These are phyloP conservation scores for Clavispora fructus DNA, from an alignment of 805 yeast genomes.

Conservation along the genomic window DNA sequence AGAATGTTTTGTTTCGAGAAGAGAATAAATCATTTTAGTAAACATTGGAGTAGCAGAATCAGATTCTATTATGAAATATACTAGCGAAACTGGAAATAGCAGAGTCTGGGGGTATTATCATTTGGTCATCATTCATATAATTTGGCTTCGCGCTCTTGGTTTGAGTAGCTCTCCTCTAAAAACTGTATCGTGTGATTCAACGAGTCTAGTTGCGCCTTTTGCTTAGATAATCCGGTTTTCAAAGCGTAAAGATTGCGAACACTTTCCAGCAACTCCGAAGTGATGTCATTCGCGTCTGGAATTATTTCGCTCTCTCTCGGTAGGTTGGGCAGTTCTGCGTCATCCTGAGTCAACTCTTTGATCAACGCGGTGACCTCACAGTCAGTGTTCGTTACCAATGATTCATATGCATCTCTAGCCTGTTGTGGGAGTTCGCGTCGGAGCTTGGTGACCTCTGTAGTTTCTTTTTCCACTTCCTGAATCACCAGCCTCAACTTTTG, in stretches of 20 bases:
- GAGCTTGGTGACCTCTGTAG: constrained; percentile 50
- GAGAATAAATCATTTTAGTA: not conserved
- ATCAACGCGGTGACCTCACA: constrained; percentile 23
- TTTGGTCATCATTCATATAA: not conserved
- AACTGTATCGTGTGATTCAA: constrained; percentile 26
- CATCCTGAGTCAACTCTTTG: constrained; percentile 15
- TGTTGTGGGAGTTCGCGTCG: constrained; percentile 48
- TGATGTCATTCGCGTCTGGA: constrained; percentile 13
- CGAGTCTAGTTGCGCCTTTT: constrained; percentile 29
- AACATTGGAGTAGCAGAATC: not conserved
- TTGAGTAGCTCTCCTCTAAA: constrained; percentile 15
- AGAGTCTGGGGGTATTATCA: not conserved
- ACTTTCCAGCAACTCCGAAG: constrained; percentile 22
- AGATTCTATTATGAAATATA: not conserved
- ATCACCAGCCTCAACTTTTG: constrained; percentile 53
- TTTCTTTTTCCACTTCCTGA: constrained; percentile 56
- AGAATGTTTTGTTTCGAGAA: not conserved
- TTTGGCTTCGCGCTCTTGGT: constrained; percentile 3
- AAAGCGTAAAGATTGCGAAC: constrained; percentile 27
- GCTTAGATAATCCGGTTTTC: constrained; percentile 32
- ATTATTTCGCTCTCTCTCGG: not conserved
- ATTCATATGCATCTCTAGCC: constrained; percentile 33
- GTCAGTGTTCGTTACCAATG: constrained; percentile 27
- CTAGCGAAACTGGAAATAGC: not conserved
- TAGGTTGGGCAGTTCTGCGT: not conserved